phyloP scores from a whole-genome alignment of 2,329 filamentous ascomycete species.

The Orbilia quercus region DNA sequence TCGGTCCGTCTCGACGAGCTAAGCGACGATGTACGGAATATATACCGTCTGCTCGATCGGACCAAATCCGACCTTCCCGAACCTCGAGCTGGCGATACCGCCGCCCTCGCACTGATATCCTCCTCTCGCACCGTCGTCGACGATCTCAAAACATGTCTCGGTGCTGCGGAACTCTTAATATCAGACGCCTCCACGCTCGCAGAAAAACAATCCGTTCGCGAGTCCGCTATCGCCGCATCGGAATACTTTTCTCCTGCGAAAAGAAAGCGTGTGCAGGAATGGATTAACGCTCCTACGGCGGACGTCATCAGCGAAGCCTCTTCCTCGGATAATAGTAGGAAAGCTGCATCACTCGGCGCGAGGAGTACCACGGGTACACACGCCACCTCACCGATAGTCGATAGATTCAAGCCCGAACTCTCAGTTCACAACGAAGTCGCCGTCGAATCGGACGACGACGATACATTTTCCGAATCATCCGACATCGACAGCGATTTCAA shows the following conservation, averaged over 20 bases:
- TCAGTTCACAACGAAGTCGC: conserved; percentile 7
- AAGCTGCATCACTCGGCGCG: conserved; percentile 6
- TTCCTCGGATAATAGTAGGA: conserved; percentile 20
- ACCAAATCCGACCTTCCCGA: conserved; percentile 36
- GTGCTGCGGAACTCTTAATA: conserved; percentile 45
- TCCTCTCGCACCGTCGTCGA: conserved; percentile 48
- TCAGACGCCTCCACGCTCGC: conserved; percentile 52
- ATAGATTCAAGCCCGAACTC: conserved; percentile 17
- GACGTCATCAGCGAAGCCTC: conserved; percentile 31
- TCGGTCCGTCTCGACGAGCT: conserved; percentile 53
- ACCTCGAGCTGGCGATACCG: conserved; percentile 29
- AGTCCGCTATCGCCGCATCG: conserved; percentile 23
- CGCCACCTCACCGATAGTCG: conserved; percentile 24
- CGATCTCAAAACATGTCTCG: conserved; percentile 39
- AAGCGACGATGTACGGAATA: conserved; percentile 55
- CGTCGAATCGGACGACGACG: background rate
- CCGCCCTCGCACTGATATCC: conserved; percentile 18
- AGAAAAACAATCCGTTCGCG: conserved; percentile 47
- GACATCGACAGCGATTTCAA: conserved; percentile 55
- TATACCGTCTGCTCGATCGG: conserved; percentile 36
- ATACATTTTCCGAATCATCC: conserved; percentile 38
- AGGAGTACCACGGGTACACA: conserved; percentile 22
- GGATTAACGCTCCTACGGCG: conserved; percentile 43
- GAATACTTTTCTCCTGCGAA: conserved; percentile 32
- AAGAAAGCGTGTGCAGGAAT: conserved; percentile 41